A percentile compares a stretch with the other conserved stretches of the same genome.
phyloP scores from a whole-genome alignment of 768 basidiomycete species.

The Russula vinacea region DNA sequence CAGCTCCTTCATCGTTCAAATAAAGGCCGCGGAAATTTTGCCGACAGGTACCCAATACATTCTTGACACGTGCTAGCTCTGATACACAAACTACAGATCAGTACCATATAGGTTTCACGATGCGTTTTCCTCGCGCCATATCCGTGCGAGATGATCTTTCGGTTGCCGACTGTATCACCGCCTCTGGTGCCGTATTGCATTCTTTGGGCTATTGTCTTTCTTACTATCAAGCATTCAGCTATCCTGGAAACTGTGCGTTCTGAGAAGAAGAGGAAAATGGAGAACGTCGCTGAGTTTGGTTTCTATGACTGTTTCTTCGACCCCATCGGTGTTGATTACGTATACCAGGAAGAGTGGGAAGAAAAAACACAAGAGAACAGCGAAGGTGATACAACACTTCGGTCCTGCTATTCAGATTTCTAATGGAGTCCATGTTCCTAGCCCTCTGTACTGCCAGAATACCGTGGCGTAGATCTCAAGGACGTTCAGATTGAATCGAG shows the following conservation, averaged over 20 bases:
- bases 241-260: slow-evolving; percentile 58
- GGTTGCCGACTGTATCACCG: slow-evolving; percentile 68
- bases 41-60: slow-evolving; percentile 50
- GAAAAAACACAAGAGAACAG: slow-evolving; percentile 53
- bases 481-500: slow-evolving; percentile 57
- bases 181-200: slow-evolving; percentile 48
- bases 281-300: slow-evolving; percentile 50
- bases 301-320: neutral
- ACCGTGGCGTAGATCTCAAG: slow-evolving; percentile 60
- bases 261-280: slow-evolving; percentile 74
- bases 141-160: slow-evolving; percentile 74
- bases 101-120: slow-evolving; percentile 81
- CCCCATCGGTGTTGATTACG: neutral
- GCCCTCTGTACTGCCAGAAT: slow-evolving; percentile 61
- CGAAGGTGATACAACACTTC: slow-evolving; percentile 41
- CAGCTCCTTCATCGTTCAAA: slow-evolving; percentile 89
- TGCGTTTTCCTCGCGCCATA: slow-evolving; percentile 91
- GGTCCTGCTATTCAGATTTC: no score
- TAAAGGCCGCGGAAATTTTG: slow-evolving; percentile 92
- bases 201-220: neutral
- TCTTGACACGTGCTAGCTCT: neutral
- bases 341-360: slow-evolving; percentile 36
- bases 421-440: slow-evolving; percentile 32
- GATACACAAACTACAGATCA: slow-evolving; percentile 49
- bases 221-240: slow-evolving; percentile 38